These are phyloP conservation scores for Ustilago crameri DNA, from an alignment of 1,284 basidiomycete genomes.

Conservation along the genomic window DNA sequence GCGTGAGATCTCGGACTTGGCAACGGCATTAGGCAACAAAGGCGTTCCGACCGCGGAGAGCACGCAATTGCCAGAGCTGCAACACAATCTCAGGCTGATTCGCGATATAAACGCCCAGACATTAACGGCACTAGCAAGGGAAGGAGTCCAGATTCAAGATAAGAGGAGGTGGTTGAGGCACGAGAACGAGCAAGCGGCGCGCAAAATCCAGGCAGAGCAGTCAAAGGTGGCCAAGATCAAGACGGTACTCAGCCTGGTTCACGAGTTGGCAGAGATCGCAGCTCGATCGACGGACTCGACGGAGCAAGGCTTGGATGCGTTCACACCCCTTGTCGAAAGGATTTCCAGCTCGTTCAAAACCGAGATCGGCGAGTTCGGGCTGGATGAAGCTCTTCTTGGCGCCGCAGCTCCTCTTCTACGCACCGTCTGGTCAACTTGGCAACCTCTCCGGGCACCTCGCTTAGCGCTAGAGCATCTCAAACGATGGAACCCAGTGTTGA, in stretches of 20 bases:
- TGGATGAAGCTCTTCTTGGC: conserved; percentile 89
- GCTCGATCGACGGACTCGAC: neutral
- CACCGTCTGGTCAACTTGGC: conserved; percentile 77
- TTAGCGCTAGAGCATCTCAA: conserved; percentile 74
- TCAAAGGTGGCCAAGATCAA: conserved; percentile 52
- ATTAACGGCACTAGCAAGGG: conserved; percentile 85
- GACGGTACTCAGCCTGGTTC: conserved; percentile 39
- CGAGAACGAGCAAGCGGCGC: conserved; percentile 75
- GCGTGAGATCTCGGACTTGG: conserved; percentile 52
- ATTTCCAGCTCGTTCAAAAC: conserved; percentile 17
- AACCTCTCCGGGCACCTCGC: conserved; percentile 77
- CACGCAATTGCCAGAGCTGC: conserved; percentile 82
- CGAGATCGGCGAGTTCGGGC: conserved; percentile 21
- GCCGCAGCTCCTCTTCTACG: conserved; percentile 83
- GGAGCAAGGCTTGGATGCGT: conserved; percentile 18
- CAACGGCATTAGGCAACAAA: conserved; percentile 43
- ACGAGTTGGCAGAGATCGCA: conserved; percentile 30
- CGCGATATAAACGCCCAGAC: conserved; percentile 82
- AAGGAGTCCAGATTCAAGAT: conserved; percentile 84
- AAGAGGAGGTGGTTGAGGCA: conserved; percentile 77
- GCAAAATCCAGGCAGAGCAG: conserved; percentile 76
- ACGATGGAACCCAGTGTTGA: conserved; percentile 77
- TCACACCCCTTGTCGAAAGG: conserved; percentile 26
- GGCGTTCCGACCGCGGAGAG: conserved; percentile 16
- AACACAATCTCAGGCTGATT: conserved; percentile 91